Conservation (phyloP, 441 rosid species). For the Gossypium lobatum region DNA sequence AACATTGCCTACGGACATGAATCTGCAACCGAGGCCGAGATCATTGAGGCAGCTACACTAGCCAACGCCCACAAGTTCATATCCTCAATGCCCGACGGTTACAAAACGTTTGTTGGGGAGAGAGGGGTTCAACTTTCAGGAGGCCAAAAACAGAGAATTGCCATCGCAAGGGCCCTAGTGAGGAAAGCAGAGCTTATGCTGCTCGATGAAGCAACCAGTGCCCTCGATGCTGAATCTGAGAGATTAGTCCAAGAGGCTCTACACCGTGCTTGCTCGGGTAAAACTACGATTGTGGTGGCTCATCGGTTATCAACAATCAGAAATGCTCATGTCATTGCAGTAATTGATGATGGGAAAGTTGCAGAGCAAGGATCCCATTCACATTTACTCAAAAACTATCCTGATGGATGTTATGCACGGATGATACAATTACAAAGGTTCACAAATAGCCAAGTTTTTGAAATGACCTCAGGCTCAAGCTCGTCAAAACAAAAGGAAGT, state of each 20-base stretch:
- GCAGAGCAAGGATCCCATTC: constrained; percentile 96
- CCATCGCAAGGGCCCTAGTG: constrained; percentile 79
- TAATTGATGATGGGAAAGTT: constrained; percentile 91
- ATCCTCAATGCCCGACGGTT: constrained; percentile 79
- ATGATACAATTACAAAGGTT: constrained; percentile 98
- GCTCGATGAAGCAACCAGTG: constrained; percentile 97
- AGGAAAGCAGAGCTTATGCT: constrained; percentile 91
- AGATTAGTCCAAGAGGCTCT: constrained; percentile 93
- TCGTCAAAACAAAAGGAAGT: constrained; percentile 63
- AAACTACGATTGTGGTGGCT: constrained; percentile 85
- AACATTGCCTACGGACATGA: constrained; percentile 95
- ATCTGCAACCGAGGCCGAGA: constrained; percentile 77
- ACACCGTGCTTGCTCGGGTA: constrained; percentile 83
- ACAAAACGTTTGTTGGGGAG: constrained; percentile 85
- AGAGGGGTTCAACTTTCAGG: constrained; percentile 93
- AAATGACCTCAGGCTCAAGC: constrained; percentile 82
- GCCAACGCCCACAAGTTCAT: constrained; percentile 96
- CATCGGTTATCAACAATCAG: constrained; percentile 85
- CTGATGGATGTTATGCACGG: constrained; percentile 87
- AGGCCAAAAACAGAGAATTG: constrained; percentile 94
- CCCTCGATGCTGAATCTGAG: constrained; percentile 89
- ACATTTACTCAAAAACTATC: constrained; percentile 74
- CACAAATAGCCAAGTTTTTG: constrained; percentile 79
- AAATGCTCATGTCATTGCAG: constrained; percentile 82
- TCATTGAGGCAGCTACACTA: constrained; percentile 83